Base-by-base conservation (phyloP, 2,329 filamentous ascomycete species). In the Lasiodiplodia theobromae region DNA sequence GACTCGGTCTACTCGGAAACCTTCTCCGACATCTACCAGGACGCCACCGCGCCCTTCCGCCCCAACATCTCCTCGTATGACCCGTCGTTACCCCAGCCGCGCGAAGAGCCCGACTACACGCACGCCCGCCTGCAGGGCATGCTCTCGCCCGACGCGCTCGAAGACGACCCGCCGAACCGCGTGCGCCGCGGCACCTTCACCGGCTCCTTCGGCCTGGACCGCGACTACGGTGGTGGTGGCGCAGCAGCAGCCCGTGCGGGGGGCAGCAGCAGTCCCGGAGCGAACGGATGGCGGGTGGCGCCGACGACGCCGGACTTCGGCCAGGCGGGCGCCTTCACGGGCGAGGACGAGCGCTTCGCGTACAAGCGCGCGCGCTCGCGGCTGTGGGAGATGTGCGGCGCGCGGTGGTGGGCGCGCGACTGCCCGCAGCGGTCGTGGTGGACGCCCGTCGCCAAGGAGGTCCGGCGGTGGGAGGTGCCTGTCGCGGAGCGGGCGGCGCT, bases 371-470 rank as follows among this genome's bases (percentile, higher is more conserved):
- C 92, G 2, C 85, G 88, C 53, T 92, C 90, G 71, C 83, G 92
- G n/a, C 81, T 96, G 3, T 96, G 92, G 92, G 92, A 96, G 80
- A 88, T 96, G 76, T 95, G 92, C 77, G 88, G 91, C 21, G 84
- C 83, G 47, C 82, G 86, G 70, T 95, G 92, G 92, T 92, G 93
- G 81, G 84, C 85, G 2, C 81, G 91, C 57, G 82, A 80, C 4
- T 38, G 53, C 31, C 28, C 53, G 53, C 12, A 8, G 16, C 16
- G 18, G 31, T 38, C 40, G 8, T 94, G 92, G 91, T 91, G 90
- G 87, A 86, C 86, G 70, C 92, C 92, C 2, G 75, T 94, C 49
- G 86, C 89, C 0, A 71, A 77, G 0, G 88, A 91, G 70, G 86
- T 88, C 10, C 79, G 92, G 58, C 86, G 89, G 73, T 93, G 91